phyloP scores from a whole-genome alignment of 306 rosid species.

The Luffa acutangula region DNA sequence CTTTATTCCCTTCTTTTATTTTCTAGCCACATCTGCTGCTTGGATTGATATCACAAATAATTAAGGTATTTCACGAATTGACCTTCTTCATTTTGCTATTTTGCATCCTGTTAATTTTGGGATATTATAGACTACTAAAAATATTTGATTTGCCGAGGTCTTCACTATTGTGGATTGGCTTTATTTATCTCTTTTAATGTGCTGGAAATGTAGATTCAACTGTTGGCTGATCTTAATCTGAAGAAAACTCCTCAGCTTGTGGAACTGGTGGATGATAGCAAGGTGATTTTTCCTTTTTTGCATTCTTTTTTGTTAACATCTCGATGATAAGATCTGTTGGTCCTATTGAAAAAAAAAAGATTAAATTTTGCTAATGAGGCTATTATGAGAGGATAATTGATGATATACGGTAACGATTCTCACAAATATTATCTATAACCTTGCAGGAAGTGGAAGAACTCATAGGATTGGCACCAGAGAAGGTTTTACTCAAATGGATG shows the following conservation, averaged over 20 bases:
- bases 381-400: not conserved
- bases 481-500: conserved; percentile 97
- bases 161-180: not conserved
- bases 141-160: conserved; percentile 6
- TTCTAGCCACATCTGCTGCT: conserved; percentile 83
- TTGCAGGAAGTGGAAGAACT: conserved; percentile 98
- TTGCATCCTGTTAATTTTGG: not conserved
- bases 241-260: conserved; percentile 98
- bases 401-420: not conserved
- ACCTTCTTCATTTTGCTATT: conserved; percentile 7
- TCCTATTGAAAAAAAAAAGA: not conserved
- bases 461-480: conserved; percentile 82
- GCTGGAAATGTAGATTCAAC: conserved; percentile 66
- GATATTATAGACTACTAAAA: not conserved
- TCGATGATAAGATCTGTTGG: not conserved
- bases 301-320: not conserved
- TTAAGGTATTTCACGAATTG: conserved; percentile 50
- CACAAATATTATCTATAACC: not conserved
- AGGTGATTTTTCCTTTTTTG: conserved; percentile 26
- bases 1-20: conserved; percentile 8
- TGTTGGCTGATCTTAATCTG: conserved; percentile 90
- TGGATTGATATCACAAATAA: conserved; percentile 91
- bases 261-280: conserved; percentile 91
- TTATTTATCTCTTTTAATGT: conserved; percentile 17
- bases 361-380: not conserved